phyloP scores from a whole-genome alignment of 768 basidiomycete species.

The Favolaschia claudopus region DNA sequence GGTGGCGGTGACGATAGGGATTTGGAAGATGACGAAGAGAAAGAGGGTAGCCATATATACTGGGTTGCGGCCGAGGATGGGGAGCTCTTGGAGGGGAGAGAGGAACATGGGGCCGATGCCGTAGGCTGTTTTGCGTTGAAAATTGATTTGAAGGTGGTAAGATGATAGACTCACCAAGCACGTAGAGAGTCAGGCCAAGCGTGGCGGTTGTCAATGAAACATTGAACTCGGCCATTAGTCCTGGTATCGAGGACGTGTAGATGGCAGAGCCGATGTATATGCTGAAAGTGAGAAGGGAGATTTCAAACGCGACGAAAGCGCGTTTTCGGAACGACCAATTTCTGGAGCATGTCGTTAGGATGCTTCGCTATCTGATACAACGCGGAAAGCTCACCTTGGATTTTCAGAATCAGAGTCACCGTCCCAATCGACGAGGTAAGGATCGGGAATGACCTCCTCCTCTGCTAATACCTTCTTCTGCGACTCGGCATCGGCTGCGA shows the following conservation, averaged over 20 bases:
- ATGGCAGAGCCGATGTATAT: conserved; percentile 45
- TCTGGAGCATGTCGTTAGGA: conserved; percentile 19
- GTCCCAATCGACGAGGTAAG: conserved; percentile 35
- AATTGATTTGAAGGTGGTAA: background rate
- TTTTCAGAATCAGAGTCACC: conserved; percentile 37
- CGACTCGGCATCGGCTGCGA: conserved; percentile 6
- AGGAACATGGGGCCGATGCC: conserved; percentile 36
- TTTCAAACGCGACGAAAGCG: conserved; percentile 39
- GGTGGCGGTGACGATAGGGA: conserved; percentile 38
- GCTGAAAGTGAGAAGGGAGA: conserved; percentile 41
- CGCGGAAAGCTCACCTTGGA: conserved; percentile 27
- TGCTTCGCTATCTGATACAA: background rate
- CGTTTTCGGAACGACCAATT: conserved; percentile 41
- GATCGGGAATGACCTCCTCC: conserved; percentile 20
- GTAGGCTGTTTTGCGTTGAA: conserved; percentile 10
- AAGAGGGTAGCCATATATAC: conserved; percentile 40
- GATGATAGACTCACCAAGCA: conserved; percentile 29
- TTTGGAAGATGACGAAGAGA: conserved; percentile 40
- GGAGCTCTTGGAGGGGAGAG: conserved; percentile 40
- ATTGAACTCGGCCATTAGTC: conserved; percentile 33
- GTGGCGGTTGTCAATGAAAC: conserved; percentile 37
- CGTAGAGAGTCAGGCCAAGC: conserved; percentile 37
- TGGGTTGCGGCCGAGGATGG: conserved; percentile 38
- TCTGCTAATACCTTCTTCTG: conserved; percentile 10
- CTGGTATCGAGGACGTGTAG: conserved; percentile 38